These are phyloP conservation scores for Leishmania martiniquensis DNA, from an alignment of 208 protist genomes.

Conservation along the genomic window DNA sequence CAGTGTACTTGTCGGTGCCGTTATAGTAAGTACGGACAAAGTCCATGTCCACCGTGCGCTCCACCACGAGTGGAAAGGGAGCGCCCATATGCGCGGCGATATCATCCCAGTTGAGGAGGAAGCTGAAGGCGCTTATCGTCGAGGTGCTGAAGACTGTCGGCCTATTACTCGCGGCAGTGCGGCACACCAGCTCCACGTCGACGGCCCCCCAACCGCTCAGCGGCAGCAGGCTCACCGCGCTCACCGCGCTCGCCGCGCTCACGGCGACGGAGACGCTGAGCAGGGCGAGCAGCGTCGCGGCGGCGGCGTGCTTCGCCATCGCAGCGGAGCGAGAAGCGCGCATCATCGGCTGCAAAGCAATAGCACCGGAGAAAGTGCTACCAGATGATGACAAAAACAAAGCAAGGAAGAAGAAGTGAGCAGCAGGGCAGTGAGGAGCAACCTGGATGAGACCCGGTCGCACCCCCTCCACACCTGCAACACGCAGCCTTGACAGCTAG, in stretches of 20 bases:
- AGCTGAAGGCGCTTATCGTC: slow-evolving; percentile 6
- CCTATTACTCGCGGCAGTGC: slow-evolving; percentile 2
- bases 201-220: slow-evolving; percentile 17
- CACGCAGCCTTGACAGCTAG: background rate
- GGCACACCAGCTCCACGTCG: slow-evolving; percentile 34
- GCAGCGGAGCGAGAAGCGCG: background rate
- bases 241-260: no score
- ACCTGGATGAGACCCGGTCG: background rate
- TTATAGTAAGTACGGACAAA: slow-evolving; percentile 13
- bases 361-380: background rate
- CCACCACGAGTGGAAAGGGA: slow-evolving; percentile 37
- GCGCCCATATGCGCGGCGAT: no score
- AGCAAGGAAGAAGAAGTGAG: background rate
- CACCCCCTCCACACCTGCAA: background rate
- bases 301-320: background rate
- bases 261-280: background rate
- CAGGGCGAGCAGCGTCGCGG: background rate
- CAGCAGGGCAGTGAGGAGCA: background rate
- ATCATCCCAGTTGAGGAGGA: background rate
- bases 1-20: slow-evolving; percentile 4
- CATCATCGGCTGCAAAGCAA: background rate
- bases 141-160: slow-evolving; percentile 8
- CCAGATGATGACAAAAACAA: background rate
- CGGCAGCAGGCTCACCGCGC: slow-evolving; percentile 16
- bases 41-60: background rate